Evolutionary conservation across 2,329 filamentous ascomycete genomes (phyloP).

Genomic region (Setomelanomma holmii): DNA sequence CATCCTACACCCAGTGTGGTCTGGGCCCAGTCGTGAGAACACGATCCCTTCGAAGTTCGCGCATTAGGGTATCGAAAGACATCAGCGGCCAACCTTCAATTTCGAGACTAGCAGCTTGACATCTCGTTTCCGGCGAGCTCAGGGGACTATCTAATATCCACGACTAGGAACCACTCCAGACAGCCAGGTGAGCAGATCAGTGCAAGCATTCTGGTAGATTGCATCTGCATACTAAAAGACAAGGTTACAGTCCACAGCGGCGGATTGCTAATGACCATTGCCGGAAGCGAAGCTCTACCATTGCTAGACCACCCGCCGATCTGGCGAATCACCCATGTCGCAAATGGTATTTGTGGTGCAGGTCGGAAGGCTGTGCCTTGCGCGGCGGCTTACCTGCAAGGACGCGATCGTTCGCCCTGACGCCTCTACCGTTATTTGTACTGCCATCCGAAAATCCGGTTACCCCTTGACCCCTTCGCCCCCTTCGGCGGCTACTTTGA

Average conservation of each 20-base stretch:
- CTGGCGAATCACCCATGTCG: background rate
- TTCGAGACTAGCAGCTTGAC: too few relatives aligned
- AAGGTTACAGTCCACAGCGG: background rate
- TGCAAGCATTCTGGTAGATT: background rate
- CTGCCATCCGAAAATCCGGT: background rate
- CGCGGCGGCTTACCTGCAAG: background rate
- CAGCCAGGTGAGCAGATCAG: background rate
- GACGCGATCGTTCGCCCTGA: background rate
- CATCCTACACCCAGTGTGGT: background rate
- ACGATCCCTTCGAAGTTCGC: background rate
- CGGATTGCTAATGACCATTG: background rate
- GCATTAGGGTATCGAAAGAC: background rate
- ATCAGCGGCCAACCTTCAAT: too few relatives aligned
- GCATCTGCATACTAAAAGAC: background rate
- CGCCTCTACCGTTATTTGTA: background rate
- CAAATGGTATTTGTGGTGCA: background rate
- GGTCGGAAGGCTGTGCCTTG: background rate
- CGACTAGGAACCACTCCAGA: background rate
- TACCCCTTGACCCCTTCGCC: background rate
- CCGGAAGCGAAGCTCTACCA: background rate
- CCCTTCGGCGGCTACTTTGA: background rate
- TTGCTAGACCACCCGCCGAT: background rate
- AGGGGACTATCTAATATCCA: background rate
- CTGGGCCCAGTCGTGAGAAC: background rate
- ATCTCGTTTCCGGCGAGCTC: too few relatives aligned